These are phyloP conservation scores for Pseudocercospora macadamiae DNA, from an alignment of 2,329 filamentous ascomycete species.

Conservation along the genomic window DNA sequence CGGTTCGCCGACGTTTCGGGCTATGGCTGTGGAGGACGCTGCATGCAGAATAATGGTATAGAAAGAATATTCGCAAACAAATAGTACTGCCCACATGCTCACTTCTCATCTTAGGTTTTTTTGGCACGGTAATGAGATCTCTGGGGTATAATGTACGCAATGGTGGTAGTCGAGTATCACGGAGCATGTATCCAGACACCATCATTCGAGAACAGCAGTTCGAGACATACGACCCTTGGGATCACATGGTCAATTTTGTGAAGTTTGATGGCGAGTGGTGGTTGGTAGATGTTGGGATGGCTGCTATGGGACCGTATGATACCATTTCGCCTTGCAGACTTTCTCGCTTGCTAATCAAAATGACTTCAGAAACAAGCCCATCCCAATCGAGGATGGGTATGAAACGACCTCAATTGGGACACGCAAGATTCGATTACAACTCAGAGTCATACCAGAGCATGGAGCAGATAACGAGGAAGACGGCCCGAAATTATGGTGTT, in stretches of 20 bases:
- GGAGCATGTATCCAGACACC: conserved; percentile 21
- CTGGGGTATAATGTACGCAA: conserved; percentile 52
- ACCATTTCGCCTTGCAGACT: conserved; percentile 26
- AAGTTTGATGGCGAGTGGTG: conserved; percentile 30
- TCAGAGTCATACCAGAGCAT: conserved; percentile 20
- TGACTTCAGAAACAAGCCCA: conserved; percentile 32
- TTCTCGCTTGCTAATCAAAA: not conserved
- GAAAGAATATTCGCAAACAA: conserved; percentile 47
- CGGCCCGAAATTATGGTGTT: conserved; percentile 47
- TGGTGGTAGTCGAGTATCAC: conserved; percentile 43
- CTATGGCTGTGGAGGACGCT: conserved; percentile 50
- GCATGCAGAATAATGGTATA: conserved; percentile 10
- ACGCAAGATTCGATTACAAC: conserved; percentile 24
- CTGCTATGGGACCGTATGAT: conserved; percentile 36
- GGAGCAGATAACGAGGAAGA: conserved; percentile 21
- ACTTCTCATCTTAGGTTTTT: conserved; percentile 39
- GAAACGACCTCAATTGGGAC: conserved; percentile 20
- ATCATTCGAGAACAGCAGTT: conserved; percentile 19
- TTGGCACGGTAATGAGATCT: conserved; percentile 54
- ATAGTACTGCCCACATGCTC: not conserved
- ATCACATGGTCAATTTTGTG: conserved; percentile 50
- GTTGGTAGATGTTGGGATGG: conserved; percentile 49
- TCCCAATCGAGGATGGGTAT: conserved; percentile 38
- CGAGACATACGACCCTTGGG: conserved; percentile 34
- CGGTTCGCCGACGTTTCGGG: conserved; percentile 52